These are phyloP conservation scores for Beta macrorhiza DNA, from an alignment of 179 eudicot genomes.

Conservation along the genomic window DNA sequence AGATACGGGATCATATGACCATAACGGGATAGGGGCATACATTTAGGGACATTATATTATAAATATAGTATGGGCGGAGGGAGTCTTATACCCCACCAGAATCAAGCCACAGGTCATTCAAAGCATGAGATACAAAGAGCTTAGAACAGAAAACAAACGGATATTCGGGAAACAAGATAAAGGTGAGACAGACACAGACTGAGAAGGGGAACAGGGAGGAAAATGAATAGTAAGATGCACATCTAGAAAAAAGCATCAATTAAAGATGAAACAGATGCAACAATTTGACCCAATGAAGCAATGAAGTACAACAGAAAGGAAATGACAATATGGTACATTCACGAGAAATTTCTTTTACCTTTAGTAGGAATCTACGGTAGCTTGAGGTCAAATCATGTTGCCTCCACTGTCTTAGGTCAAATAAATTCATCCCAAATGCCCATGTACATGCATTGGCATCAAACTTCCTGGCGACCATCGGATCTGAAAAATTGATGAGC, in stretches of 20 bases:
- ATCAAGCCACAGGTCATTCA: background rate
- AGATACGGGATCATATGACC: too few relatives aligned
- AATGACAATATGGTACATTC: background rate
- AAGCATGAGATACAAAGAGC: background rate
- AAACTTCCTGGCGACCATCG: conserved; percentile 52
- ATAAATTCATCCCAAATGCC: conserved; percentile 96
- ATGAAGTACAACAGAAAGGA: background rate
- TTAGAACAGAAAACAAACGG: background rate
- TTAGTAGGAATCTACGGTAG: conserved; percentile 60
- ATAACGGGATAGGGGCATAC: too few relatives aligned
- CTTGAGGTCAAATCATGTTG: conserved; percentile 56
- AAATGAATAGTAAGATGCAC: background rate
- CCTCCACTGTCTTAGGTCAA: conserved; percentile 87
- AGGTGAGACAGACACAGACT: background rate
- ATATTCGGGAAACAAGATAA: background rate
- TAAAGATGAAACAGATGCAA: background rate
- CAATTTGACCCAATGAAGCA: background rate
- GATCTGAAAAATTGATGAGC: conserved; percentile 81
- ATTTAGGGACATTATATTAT: too few relatives aligned
- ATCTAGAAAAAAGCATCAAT: background rate
- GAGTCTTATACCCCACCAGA: background rate
- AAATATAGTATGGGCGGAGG: too few relatives aligned
- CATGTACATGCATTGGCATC: conserved; percentile 75
- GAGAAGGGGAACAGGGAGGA: background rate
- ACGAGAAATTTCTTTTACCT: conserved; percentile 42